Base-by-base conservation (phyloP, 2,329 filamentous ascomycete genomes). In the Claviceps lovelessii region DNA sequence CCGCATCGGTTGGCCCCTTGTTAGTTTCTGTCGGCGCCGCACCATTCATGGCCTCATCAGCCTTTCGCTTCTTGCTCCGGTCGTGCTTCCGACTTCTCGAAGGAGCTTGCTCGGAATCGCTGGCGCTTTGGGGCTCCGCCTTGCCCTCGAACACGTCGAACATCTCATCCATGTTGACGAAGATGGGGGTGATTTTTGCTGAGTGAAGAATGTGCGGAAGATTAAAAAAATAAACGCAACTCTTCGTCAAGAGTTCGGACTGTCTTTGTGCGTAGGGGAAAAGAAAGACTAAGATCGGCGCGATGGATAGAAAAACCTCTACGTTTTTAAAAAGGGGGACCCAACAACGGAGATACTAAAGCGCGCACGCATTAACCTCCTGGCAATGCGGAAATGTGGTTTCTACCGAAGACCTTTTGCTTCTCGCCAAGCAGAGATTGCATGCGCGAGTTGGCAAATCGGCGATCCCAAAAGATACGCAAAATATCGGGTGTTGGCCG, bases 21-120 rank as follows among this genome's bases (percentile, higher is more conserved):
- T 52, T 13, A 5, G 61, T 51, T 39, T 53, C 54, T 10, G 39
- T 51, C 10, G 54, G 23, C 13, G 47, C 61, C 5, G 61, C 67
- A 61, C 72, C 72, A 65, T 90, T 91, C 60, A 89, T 81, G 57
- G 81, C 80, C 58, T 89, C 88, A 67, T 90, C 90, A 44, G 85
- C 84, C 69, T 89, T 88, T 70, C 90, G 81, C 78, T 96, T 95
- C 73, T 90, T 93, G 72, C 75, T 86, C 69, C 79, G 81, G 60
- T 84, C 80, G 41, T 61, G 62, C 52, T 68, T 83, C 55, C 80
- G 78, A 62, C 66, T 72, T 61, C 74, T 76, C 58, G 76, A 79
- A 23, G 73, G 61, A 10, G 60, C 61, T 58, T 60, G 67, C 68
- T 76, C 71, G 58, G 71, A 67, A 60, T 77, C 75, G 66, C 70